These are phyloP conservation scores for Yamadazyma siamensis DNA, from an alignment of 1,139 yeast species.

Conservation along the genomic window DNA sequence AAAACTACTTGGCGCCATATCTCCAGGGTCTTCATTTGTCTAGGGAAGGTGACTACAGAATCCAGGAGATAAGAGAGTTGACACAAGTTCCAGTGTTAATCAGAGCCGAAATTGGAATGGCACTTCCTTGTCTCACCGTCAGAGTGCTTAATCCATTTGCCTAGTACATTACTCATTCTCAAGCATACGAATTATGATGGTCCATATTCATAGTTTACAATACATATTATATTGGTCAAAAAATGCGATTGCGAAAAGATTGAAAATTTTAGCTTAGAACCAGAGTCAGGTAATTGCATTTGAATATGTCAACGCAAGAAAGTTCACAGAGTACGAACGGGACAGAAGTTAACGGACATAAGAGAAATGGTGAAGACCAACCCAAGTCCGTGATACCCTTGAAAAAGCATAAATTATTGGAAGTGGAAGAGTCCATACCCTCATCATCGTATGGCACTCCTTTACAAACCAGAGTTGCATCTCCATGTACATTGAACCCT, in stretches of 20 bases:
- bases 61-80: slow-evolving; percentile 81
- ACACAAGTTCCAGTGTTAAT: slow-evolving; percentile 79
- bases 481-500: slow-evolving; percentile 79
- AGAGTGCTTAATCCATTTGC: slow-evolving; percentile 88
- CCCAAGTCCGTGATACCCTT: slow-evolving; percentile 20
- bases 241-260: no score
- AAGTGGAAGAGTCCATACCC: slow-evolving; percentile 7
- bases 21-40: slow-evolving; percentile 54
- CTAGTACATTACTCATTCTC: no score
- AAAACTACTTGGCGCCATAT: slow-evolving; percentile 50
- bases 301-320: no score
- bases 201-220: no score
- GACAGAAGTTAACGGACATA: neutral
- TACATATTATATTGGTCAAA: no score
- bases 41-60: slow-evolving; percentile 55
- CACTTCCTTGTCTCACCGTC: slow-evolving; percentile 90
- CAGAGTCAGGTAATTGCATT: no score
- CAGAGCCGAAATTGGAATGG: slow-evolving; percentile 93
- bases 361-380: no score
- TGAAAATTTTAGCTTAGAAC: no score
- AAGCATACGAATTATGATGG: no score
- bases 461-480: slow-evolving; percentile 71
- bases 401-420: slow-evolving; percentile 20
- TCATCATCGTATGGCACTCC: slow-evolving; percentile 33
- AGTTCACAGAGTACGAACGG: neutral